These are phyloP conservation scores for Saccharomyces uvarum DNA, from an alignment of 1,139 yeast species.

Conservation along the genomic window DNA sequence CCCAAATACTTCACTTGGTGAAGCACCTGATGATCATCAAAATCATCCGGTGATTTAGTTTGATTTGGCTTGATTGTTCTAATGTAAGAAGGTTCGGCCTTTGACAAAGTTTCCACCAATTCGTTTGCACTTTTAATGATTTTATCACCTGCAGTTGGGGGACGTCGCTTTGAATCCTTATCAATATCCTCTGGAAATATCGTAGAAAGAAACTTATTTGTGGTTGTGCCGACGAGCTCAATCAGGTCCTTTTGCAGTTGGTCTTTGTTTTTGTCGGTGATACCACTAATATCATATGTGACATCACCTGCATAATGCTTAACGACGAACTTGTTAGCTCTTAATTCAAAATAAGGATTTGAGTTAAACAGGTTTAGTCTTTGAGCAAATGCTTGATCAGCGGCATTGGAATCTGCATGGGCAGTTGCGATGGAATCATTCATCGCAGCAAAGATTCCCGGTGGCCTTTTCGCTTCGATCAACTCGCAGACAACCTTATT, in stretches of 20 bases:
- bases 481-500: conserved; percentile 95
- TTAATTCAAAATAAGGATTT: conserved; percentile 83
- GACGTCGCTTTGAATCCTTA: conserved; percentile 69
- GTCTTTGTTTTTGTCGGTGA: conserved; percentile 97
- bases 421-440: conserved; percentile 98
- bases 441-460: conserved; percentile 92
- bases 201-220: conserved; percentile 54
- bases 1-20: conserved; percentile 97
- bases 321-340: conserved; percentile 80
- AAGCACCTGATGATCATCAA: conserved; percentile 79
- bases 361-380: conserved; percentile 75
- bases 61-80: conserved; percentile 98
- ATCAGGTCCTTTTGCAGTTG: conserved; percentile 83
- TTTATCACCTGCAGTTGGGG: conserved; percentile 96
- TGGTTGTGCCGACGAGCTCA: conserved; percentile 66
- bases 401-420: conserved; percentile 94
- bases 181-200: conserved; percentile 78
- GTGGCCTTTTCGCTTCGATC: conserved; percentile 90
- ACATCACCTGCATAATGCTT: conserved; percentile 99
- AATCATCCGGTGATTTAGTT: conserved; percentile 83
- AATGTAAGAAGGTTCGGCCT: conserved; percentile 88
- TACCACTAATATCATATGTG: conserved; percentile 77
- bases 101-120: conserved; percentile 79
- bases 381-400: conserved; percentile 94
- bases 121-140: conserved; percentile 88